phyloP scores from a whole-genome alignment of 768 basidiomycete species.

The Lactarius sp. region DNA sequence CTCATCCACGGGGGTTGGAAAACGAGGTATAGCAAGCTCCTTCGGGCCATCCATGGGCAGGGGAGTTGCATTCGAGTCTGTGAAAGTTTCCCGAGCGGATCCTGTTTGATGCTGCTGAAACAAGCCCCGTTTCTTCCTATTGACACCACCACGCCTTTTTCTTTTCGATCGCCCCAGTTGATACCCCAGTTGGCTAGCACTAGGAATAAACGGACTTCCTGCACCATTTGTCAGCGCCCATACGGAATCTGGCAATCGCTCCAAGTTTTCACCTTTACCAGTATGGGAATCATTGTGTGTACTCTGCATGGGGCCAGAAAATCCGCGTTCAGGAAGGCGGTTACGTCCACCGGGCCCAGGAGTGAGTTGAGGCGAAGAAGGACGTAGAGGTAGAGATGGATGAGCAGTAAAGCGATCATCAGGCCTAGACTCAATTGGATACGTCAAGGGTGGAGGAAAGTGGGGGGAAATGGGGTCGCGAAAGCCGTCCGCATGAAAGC shows the following conservation, averaged over 20 bases:
- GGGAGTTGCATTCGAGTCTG: constrained; percentile 5
- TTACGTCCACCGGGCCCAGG: constrained; percentile 9
- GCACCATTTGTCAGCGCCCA: constrained; percentile 4
- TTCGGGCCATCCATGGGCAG: neutral
- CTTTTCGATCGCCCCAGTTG: constrained; percentile 7
- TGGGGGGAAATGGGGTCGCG: neutral
- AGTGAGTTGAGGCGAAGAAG: constrained; percentile 8
- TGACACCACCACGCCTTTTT: constrained; percentile 21
- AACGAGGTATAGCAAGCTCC: neutral
- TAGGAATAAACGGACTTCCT: constrained; percentile 5
- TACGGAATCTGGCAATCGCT: neutral
- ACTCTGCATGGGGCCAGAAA: constrained; percentile 10
- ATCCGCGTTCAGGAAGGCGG: constrained; percentile 10
- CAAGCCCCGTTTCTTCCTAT: constrained; percentile 17
- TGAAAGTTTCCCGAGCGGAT: neutral
- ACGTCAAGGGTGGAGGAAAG: neutral
- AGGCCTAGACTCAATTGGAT: constrained; percentile 9
- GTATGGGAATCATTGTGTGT: constrained; percentile 8
- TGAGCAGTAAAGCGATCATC: constrained; percentile 17
- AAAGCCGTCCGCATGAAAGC: constrained; percentile 9
- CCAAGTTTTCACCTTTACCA: constrained; percentile 11
- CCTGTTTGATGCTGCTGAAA: neutral
- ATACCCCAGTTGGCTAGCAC: constrained; percentile 5
- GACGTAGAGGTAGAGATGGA: constrained; percentile 23
- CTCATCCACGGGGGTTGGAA: constrained; percentile 3